Conservation (phyloP, 2,329 filamentous ascomycete species). For the Eurotiales sp. region DNA sequence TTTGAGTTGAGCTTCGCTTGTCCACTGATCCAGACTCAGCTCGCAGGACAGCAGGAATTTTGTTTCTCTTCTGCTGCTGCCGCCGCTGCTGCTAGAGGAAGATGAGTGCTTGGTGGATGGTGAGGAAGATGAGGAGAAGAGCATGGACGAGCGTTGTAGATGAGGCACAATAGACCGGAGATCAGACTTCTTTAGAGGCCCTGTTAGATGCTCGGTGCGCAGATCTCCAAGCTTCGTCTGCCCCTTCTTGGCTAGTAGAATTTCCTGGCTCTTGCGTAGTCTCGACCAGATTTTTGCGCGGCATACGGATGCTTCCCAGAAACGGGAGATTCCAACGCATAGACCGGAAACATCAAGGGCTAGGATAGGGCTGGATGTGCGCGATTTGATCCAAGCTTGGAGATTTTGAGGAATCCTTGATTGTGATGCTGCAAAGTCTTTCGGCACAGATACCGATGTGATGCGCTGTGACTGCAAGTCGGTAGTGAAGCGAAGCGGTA, state of each 20-base stretch:
- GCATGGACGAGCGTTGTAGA: constrained; percentile 33
- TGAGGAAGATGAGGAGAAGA: constrained; percentile 21
- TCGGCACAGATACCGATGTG: constrained; percentile 29
- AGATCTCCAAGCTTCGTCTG: not conserved
- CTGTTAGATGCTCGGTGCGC: constrained; percentile 11
- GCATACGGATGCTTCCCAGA: constrained; percentile 38
- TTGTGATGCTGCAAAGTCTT: constrained; percentile 16
- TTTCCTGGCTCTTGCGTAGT: constrained; percentile 26
- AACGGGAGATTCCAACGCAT: constrained; percentile 40
- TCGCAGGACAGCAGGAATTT: constrained; percentile 33
- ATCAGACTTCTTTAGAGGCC: constrained; percentile 21
- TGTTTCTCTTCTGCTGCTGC: constrained; percentile 9
- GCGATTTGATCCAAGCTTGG: constrained; percentile 31
- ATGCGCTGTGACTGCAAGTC: constrained; percentile 33
- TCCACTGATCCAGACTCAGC: constrained; percentile 37
- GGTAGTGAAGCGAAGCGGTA: constrained; percentile 33
- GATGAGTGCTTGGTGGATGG: no score
- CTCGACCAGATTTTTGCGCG: constrained; percentile 37
- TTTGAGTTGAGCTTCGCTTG: constrained; percentile 35
- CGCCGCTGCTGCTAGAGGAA: not conserved
- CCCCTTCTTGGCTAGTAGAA: constrained; percentile 11
- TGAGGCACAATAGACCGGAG: constrained; percentile 31
- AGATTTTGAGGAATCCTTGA: constrained; percentile 28
- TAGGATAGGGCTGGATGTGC: constrained; percentile 32
- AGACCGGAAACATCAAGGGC: constrained; percentile 38